Percentiles rank a stretch among this genome's conserved stretches.
Evolutionary conservation across 83 land plant species (phyloP).

Genomic region (Thuja plicata): DNA sequence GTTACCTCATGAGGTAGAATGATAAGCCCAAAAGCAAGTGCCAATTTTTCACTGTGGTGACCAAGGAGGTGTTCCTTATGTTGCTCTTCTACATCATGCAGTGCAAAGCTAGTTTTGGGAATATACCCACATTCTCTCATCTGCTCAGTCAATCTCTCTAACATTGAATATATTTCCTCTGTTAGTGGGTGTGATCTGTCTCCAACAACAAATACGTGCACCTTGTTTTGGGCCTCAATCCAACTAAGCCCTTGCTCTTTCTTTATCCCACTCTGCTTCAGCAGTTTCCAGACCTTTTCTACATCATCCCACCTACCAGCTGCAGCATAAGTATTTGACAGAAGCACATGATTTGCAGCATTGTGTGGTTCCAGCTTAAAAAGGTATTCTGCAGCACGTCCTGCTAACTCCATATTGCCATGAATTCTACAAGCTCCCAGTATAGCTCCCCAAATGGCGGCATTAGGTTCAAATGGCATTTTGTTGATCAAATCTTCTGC

Average conservation of each 20-base stretch:
- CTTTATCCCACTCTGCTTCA: neutral
- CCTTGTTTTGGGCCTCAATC: slow-evolving; percentile 2
- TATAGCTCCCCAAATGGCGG: slow-evolving; percentile 1
- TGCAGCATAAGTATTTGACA: slow-evolving; percentile 14
- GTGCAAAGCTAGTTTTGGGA: neutral
- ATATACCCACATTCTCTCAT: neutral
- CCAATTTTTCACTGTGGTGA: slow-evolving; percentile 5
- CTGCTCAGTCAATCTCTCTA: slow-evolving; percentile 1
- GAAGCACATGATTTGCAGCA: neutral
- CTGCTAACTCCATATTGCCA: slow-evolving; percentile 6
- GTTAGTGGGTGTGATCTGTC: slow-evolving; percentile 4
- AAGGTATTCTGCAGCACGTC: neutral
- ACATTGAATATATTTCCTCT: neutral
- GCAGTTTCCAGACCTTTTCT: neutral
- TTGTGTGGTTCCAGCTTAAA: slow-evolving; percentile 10
- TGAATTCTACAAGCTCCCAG: slow-evolving; percentile 9
- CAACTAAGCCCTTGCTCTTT: slow-evolving; percentile 1
- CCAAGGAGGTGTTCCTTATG: slow-evolving; percentile 8
- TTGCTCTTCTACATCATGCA: slow-evolving; percentile 6
- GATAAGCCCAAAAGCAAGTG: slow-evolving; percentile 5
- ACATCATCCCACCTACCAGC: slow-evolving; percentile 9
- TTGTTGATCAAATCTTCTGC: slow-evolving; percentile 9
- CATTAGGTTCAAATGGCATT: slow-evolving; percentile 10
- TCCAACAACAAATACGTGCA: slow-evolving; percentile 9
- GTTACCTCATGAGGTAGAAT: neutral